Percentiles rank a stretch among this genome's conserved stretches.
These are phyloP conservation scores for Penicillium taxi DNA, from an alignment of 495 filamentous ascomycete genomes.

Conservation along the genomic window DNA sequence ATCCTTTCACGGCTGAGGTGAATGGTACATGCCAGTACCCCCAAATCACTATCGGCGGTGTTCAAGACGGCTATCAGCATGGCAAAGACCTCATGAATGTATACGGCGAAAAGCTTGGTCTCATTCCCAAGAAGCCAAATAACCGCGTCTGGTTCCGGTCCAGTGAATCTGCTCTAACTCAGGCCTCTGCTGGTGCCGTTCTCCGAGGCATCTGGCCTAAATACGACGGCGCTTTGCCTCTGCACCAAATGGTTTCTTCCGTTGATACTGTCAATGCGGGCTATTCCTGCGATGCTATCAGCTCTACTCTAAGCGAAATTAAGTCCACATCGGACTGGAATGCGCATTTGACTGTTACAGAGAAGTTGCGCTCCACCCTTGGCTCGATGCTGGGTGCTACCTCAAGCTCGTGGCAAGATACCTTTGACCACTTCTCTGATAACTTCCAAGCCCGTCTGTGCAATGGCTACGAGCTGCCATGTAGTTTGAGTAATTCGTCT, in stretches of 20 bases:
- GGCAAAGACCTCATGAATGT: slow-evolving; percentile 33
- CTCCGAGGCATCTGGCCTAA: slow-evolving; percentile 34
- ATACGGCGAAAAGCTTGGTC: slow-evolving; percentile 28
- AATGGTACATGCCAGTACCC: slow-evolving; percentile 39
- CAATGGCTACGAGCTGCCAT: slow-evolving; percentile 35
- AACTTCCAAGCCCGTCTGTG: slow-evolving; percentile 40
- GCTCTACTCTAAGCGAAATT: slow-evolving; percentile 18
- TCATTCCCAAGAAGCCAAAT: slow-evolving; percentile 24
- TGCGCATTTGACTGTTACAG: slow-evolving; percentile 29
- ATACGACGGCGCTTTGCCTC: slow-evolving; percentile 25
- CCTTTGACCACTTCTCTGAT: slow-evolving; percentile 39
- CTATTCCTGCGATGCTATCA: slow-evolving; percentile 26
- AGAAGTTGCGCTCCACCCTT: slow-evolving; percentile 22
- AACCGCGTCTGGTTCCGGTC: slow-evolving; percentile 33
- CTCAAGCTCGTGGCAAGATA: slow-evolving; percentile 25
- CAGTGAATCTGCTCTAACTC: slow-evolving; percentile 31
- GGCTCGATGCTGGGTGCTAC: slow-evolving; percentile 31
- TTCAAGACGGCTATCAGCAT: slow-evolving; percentile 37
- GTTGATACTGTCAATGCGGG: slow-evolving; percentile 35
- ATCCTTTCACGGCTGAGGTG: slow-evolving; percentile 30
- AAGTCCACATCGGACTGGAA: slow-evolving; percentile 30
- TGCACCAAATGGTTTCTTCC: slow-evolving; percentile 32
- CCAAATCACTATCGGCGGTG: slow-evolving; percentile 37
- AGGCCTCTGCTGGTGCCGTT: slow-evolving; percentile 33
- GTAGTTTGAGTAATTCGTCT: slow-evolving; percentile 21